Base-by-base conservation (phyloP, 768 basidiomycete species). In the Myochromella boudieri region DNA sequence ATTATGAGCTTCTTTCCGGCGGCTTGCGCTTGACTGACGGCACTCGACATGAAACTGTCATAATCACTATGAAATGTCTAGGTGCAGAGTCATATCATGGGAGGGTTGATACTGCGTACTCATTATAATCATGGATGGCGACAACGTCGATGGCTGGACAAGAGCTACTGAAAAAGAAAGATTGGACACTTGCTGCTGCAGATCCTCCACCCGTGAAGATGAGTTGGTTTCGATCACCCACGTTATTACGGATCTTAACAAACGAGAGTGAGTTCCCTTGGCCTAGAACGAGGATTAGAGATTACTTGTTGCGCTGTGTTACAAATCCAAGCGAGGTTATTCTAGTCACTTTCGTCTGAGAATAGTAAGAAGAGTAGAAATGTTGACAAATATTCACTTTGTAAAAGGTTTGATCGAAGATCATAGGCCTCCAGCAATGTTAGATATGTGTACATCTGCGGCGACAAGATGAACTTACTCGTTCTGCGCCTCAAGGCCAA, bases 101-200 rank as follows among this genome's bases (percentile, higher is more conserved):
- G 17, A 28, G 6, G 10, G 27, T 2, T 3, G 14, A n/a, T n/a
- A n/a, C n/a, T n/a, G 44, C 48, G 15, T 34, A 60, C 59, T 62
- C 57, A 34, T 51, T 66, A 54, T 72, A 71, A 18, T 68, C 67
- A 38, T 72, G 69, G 41, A 71, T 66, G 25, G 68, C 61, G 40
- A 69, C 57, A 4, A 65, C 64, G 49, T 68, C 68, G 37, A 72
- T 60, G 2, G 59, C 57, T 3, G 53, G 24, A 37, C 59, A 62
- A 2, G 52, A 51, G 44, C 55, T 60, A 3, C 42, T 21, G 44
- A 60, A 62, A 47, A 60, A 62, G 8, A 37, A 21, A 1, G 57
- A 42, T 49, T 62, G 58, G 28, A 60, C 58, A 32, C 60, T 62
- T 0, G 60, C 41, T 2, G 42, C 51, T 4, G 53, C 60, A 4